phyloP scores from a whole-genome alignment of 2,329 filamentous ascomycete species.

The Biscogniauxia sp. region DNA sequence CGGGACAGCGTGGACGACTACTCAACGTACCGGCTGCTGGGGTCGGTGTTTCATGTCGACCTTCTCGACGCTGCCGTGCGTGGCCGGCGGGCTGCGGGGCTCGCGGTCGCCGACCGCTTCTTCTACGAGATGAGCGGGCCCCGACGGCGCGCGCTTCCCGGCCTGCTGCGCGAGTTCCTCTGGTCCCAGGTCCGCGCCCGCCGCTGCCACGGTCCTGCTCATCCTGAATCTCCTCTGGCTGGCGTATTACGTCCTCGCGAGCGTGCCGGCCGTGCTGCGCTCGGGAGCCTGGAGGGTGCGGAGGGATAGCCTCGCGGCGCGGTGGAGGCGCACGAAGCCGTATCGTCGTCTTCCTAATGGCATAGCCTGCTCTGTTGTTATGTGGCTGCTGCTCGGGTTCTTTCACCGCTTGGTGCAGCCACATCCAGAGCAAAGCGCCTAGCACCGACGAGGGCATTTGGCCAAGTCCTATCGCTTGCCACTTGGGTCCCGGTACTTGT shows the following conservation, averaged over 20 bases:
- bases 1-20: background rate
- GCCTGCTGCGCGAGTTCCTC: background rate
- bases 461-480: background rate
- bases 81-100: background rate
- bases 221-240: background rate
- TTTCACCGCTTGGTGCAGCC: background rate
- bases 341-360: background rate
- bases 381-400: background rate
- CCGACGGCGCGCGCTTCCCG: no score
- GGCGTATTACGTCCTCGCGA: background rate
- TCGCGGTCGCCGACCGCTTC: background rate
- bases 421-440: background rate
- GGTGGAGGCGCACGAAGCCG: background rate
- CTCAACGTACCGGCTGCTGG: background rate
- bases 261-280: background rate
- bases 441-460: background rate
- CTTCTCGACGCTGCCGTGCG: background rate
- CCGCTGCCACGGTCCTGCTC: background rate
- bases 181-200: background rate
- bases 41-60: background rate
- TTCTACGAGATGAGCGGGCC: background rate
- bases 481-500: conserved; percentile 1
- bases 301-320: background rate
- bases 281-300: background rate
- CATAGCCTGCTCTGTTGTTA: background rate